Evolutionary conservation across 768 basidiomycete genomes (phyloP).

Genomic region (Mycena haematopus): DNA sequence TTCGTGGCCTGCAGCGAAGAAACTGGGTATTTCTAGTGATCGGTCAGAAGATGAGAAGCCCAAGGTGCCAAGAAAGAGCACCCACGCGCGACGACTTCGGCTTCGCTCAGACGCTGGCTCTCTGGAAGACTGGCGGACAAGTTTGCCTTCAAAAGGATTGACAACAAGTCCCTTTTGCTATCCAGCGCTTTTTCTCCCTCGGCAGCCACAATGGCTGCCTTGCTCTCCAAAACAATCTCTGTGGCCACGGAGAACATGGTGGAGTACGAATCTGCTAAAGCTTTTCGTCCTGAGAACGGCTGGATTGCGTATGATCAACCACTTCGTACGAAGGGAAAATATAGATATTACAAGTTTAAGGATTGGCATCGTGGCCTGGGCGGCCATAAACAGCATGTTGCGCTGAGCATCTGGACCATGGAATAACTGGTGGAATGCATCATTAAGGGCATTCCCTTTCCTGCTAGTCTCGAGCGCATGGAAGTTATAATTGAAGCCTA

Average conservation of each 20-base stretch:
- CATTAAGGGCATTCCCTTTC: conserved; percentile 38
- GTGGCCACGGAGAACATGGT: conserved; percentile 47
- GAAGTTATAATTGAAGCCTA: conserved; percentile 20
- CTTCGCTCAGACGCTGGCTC: conserved; percentile 50
- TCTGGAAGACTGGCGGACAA: conserved; percentile 53
- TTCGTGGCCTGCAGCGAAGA: conserved; percentile 45
- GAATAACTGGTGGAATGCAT: conserved; percentile 42
- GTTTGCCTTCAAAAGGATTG: conserved; percentile 56
- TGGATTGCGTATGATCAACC: too few species aligned
- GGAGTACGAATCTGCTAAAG: conserved; percentile 31
- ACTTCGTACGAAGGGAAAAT: too few species aligned
- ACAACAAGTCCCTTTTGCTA: conserved; percentile 51
- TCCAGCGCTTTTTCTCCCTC: conserved; percentile 28
- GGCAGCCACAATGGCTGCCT: conserved; percentile 25
- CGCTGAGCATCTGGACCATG: background rate
- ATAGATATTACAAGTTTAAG: conserved; percentile 37
- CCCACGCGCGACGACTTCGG: conserved; percentile 47
- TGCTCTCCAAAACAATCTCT: conserved; percentile 45
- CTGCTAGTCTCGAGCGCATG: conserved; percentile 20
- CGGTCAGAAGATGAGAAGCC: background rate
- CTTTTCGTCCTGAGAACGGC: conserved; percentile 18
- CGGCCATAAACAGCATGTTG: conserved; percentile 20
- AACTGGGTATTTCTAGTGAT: conserved; percentile 38
- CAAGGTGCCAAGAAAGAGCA: background rate
- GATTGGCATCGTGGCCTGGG: conserved; percentile 37